Evolutionary conservation across 805 yeast species (phyloP).

Genomic region (Yamadazyma paraphyllophila): DNA sequence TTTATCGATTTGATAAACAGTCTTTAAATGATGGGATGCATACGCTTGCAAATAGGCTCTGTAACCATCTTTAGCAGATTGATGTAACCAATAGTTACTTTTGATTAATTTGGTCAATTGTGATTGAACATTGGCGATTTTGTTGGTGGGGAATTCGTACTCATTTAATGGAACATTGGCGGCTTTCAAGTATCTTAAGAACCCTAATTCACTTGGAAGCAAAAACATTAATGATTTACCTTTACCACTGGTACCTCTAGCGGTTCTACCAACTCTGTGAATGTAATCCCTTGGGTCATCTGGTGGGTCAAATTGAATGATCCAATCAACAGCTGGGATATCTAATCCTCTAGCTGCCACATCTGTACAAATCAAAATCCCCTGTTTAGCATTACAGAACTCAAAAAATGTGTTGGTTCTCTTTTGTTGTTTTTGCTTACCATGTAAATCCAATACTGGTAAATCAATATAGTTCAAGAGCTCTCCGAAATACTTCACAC

Average conservation of each 20-base stretch:
- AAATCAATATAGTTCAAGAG: conserved; percentile 91
- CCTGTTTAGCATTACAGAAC: conserved; percentile 95
- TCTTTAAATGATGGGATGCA: conserved; percentile 92
- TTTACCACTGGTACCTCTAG: conserved; percentile 84
- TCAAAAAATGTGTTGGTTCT: conserved; percentile 97
- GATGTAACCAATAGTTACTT: conserved; percentile 91
- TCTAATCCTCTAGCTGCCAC: conserved; percentile 99
- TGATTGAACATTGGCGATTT: conserved; percentile 93
- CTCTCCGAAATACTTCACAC: conserved; percentile 95
- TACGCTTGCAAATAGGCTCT: conserved; percentile 96
- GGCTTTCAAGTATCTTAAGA: conserved; percentile 88
- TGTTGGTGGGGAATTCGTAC: conserved; percentile 90
- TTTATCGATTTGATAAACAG: conserved; percentile 95
- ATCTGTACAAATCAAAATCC: conserved; percentile 92
- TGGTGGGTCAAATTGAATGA: conserved; percentile 98
- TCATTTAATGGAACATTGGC: conserved; percentile 98
- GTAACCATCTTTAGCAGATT: conserved; percentile 96
- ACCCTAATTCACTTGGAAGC: conserved; percentile 91
- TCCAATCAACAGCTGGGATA: conserved; percentile 99
- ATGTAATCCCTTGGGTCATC: conserved; percentile 99
- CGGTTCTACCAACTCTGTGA: conserved; percentile 99
- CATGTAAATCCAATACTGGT: conserved; percentile 95
- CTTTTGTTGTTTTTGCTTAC: conserved; percentile 98
- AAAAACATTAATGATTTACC: conserved; percentile 95
- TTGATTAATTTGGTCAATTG: conserved; percentile 89